These are phyloP conservation scores for Cryptosporidium tyzzeri DNA, from an alignment of 169 alveolate species.

Conservation along the genomic window DNA sequence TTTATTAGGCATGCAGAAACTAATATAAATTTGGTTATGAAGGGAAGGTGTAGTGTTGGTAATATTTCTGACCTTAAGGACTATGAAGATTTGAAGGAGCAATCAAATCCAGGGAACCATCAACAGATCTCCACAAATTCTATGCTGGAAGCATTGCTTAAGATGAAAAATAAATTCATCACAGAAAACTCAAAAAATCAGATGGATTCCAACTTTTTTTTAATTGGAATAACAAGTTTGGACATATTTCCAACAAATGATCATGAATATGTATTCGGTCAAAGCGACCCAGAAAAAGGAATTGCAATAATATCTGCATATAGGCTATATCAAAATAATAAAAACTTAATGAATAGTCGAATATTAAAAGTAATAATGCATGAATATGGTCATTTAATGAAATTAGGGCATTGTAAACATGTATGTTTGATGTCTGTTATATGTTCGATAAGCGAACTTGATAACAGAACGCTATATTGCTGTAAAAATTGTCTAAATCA, in stretches of 20 bases:
- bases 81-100: neutral
- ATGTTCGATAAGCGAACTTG: conserved; percentile 42
- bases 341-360: conserved; percentile 12
- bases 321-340: conserved; percentile 33
- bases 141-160: conserved; percentile 19
- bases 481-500: conserved; percentile 43
- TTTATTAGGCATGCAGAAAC: conserved; percentile 14
- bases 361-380: conserved; percentile 58
- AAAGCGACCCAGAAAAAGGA: conserved; percentile 71
- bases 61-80: neutral
- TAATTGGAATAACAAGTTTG: conserved; percentile 64
- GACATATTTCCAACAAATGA: conserved; percentile 51
- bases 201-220: neutral
- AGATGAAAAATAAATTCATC: conserved; percentile 9
- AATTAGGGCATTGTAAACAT: conserved; percentile 19
- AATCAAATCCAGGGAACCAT: neutral
- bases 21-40: neutral
- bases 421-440: conserved; percentile 54
- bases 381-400: conserved; percentile 62
- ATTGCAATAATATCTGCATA: conserved; percentile 60
- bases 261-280: conserved; percentile 53
- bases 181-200: neutral
- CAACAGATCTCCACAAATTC: conserved; percentile 44
- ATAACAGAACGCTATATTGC: conserved; percentile 37
- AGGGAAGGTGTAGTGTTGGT: conserved; percentile 8